Percentiles rank a stretch among this genome's conserved stretches.
Conservation (phyloP, 2,329 filamentous ascomycete species). For the Trichoderma harzianum region DNA sequence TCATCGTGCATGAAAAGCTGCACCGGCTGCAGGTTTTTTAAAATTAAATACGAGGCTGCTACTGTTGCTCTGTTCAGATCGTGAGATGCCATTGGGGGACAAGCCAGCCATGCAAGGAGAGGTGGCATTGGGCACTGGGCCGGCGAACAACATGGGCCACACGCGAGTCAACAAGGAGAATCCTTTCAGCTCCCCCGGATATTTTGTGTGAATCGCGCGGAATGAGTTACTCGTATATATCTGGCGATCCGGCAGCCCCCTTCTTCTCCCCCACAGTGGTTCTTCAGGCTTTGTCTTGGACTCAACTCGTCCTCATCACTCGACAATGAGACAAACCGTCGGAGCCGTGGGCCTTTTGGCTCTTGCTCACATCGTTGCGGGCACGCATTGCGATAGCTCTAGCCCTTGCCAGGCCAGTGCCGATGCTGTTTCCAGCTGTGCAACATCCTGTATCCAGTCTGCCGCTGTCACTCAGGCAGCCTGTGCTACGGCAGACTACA, state of each 20-base stretch:
- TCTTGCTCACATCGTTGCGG: constrained; percentile 21
- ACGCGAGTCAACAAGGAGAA: not conserved
- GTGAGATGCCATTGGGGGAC: not conserved
- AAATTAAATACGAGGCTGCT: constrained; percentile 6
- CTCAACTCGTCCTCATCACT: not conserved
- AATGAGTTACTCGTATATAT: not conserved
- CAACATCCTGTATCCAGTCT: constrained; percentile 26
- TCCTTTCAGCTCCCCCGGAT: not conserved
- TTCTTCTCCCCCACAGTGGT: not conserved
- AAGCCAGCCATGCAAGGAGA: not conserved
- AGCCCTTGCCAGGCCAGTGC: constrained; percentile 27
- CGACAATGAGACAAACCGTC: constrained; percentile 7
- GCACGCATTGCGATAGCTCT: constrained; percentile 21
- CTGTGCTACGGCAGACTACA: constrained; percentile 25
- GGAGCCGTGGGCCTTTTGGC: constrained; percentile 20
- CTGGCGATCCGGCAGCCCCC: not conserved
- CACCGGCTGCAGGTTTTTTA: not conserved
- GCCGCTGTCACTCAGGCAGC: constrained; percentile 25
- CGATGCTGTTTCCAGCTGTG: constrained; percentile 27
- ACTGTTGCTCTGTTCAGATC: not conserved
- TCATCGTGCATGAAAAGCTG: not conserved
- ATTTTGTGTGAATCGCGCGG: not conserved
- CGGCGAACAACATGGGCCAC: not conserved
- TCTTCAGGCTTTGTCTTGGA: not conserved
- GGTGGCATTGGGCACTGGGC: not conserved